A percentile compares a stretch with the other conserved stretches of the same genome.
phyloP scores from a whole-genome alignment of 495 filamentous ascomycete species.

The Xylaria curta region DNA sequence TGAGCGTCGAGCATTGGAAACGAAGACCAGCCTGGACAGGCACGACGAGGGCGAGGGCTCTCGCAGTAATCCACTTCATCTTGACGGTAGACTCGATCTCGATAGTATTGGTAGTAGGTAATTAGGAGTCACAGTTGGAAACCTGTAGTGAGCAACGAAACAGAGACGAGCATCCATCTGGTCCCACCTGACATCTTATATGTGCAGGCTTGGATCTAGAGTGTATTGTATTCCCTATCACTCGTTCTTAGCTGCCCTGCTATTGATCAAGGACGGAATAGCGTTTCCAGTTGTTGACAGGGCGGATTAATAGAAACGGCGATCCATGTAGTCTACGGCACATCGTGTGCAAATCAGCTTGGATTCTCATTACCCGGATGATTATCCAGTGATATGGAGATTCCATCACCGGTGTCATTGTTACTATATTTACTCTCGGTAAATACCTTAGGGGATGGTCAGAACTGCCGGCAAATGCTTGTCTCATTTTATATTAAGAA shows the following conservation, averaged over 20 bases:
- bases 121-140: neutral
- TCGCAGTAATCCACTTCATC: constrained; percentile 55
- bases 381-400: constrained; percentile 24
- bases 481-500: neutral
- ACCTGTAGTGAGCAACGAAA: neutral
- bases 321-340: constrained; percentile 18
- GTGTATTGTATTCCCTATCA: neutral
- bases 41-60: constrained; percentile 45
- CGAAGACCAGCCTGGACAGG: constrained; percentile 54
- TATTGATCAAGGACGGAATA: neutral
- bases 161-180: neutral
- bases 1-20: constrained; percentile 57
- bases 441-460: neutral
- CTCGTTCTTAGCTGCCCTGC: neutral
- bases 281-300: neutral
- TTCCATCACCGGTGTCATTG: neutral
- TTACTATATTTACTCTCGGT: constrained; percentile 22
- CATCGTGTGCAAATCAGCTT: constrained; percentile 26
- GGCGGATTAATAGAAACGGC: constrained; percentile 20
- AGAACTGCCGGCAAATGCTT: constrained; percentile 18
- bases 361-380: constrained; percentile 21
- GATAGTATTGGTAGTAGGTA: neutral
- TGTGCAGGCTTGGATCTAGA: neutral
- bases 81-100: neutral
- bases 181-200: constrained; percentile 8